A percentile compares a stretch with the other conserved stretches of the same genome.
These are phyloP conservation scores for Vigna radiata DNA, from an alignment of 306 rosid species.

Conservation along the genomic window DNA sequence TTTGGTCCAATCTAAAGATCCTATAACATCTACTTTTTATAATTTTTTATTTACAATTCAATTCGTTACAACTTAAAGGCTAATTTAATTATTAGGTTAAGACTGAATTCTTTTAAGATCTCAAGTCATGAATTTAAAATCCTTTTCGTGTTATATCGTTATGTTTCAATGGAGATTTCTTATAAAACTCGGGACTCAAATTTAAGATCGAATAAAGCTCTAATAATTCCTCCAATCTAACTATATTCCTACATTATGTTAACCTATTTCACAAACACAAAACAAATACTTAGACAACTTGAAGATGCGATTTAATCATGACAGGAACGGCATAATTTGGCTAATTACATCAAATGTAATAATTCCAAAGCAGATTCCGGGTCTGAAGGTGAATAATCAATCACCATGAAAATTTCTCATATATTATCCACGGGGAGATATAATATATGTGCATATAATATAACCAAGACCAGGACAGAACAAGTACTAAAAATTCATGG, in stretches of 20 bases:
- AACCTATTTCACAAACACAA: not conserved
- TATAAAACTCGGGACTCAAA: no score
- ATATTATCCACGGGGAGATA: constrained; percentile 68
- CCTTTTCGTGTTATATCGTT: no score
- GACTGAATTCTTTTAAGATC: no score
- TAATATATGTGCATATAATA: not conserved
- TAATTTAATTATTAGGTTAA: no score
- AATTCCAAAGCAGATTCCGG: constrained; percentile 61
- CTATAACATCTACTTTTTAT: no score
- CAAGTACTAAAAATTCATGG: not conserved
- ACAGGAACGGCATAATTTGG: constrained; percentile 7
- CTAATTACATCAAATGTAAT: constrained; percentile 57
- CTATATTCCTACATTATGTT: not conserved
- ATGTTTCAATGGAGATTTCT: no score
- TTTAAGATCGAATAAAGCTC: no score
- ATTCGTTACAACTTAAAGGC: no score
- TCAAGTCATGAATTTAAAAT: no score
- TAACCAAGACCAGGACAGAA: not conserved
- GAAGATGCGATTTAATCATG: constrained; percentile 17
- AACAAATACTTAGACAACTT: not conserved
- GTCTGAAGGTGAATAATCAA: constrained; percentile 87
- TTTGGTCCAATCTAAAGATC: no score
- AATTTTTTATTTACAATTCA: no score
- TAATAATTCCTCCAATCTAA: not conserved
- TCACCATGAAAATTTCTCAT: constrained; percentile 82